A percentile compares a stretch with the other conserved stretches of the same genome.
These are phyloP conservation scores for Vachellia pachyceras DNA, from an alignment of 306 rosid species.

Conservation along the genomic window DNA sequence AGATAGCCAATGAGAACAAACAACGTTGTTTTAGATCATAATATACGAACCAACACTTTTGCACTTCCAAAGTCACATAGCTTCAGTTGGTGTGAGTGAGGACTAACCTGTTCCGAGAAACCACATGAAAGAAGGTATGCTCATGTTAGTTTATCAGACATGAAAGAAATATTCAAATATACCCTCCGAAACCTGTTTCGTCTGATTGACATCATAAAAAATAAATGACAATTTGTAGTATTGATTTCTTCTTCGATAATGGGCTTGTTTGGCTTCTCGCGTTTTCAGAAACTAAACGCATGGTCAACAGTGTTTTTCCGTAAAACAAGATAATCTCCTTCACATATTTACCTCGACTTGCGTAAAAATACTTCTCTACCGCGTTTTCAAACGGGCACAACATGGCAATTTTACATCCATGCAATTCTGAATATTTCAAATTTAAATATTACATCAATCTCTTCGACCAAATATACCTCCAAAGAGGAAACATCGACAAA, in stretches of 20 bases:
- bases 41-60: conserved; percentile 86
- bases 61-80: conserved; percentile 97
- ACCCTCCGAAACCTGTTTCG: not conserved
- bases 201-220: not conserved
- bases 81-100: conserved; percentile 88
- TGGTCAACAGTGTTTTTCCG: no score
- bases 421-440: not conserved
- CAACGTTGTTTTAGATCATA: not conserved
- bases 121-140: conserved; percentile 23
- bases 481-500: not conserved
- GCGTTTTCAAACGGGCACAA: no score
- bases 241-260: not conserved
- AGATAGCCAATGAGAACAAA: conserved; percentile 20
- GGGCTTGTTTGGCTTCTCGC: no score
- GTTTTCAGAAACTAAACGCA: no score
- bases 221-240: not conserved
- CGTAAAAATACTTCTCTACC: no score
- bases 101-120: conserved; percentile 69
- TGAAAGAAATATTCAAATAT: conserved; percentile 17
- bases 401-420: not conserved
- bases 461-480: not conserved
- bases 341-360: no score
- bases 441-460: not conserved
- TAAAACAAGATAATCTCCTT: no score
- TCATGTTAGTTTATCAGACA: conserved; percentile 23